Conservation (phyloP, 1,284 basidiomycete species). For the Sutorius eximius region DNA sequence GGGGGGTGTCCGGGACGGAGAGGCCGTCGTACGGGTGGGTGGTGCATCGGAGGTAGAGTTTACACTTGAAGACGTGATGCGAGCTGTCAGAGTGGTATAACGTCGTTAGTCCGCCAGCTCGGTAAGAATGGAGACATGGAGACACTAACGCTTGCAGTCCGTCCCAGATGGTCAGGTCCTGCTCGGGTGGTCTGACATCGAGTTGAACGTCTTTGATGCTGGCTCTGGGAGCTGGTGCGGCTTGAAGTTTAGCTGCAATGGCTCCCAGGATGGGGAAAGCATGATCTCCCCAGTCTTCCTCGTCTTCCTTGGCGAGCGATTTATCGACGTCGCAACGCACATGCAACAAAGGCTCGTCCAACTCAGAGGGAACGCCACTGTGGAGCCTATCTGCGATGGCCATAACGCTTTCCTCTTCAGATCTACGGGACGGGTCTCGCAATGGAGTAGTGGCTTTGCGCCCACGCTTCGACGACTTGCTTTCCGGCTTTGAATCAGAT, state of each 20-base stretch:
- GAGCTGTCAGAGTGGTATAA: constrained; percentile 5
- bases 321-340: neutral
- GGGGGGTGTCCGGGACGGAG: constrained; percentile 8
- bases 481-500: neutral
- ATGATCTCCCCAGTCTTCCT: neutral
- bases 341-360: neutral
- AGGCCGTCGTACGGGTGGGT: constrained; percentile 11
- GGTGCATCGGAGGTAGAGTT: constrained; percentile 25
- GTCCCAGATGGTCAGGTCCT: constrained; percentile 30
- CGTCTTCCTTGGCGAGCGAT: neutral
- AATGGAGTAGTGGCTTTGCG: constrained; percentile 1
- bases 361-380: constrained; percentile 1
- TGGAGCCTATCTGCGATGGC: constrained; percentile 3
- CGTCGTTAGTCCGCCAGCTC: neutral
- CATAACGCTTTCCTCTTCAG: neutral
- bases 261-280: neutral
- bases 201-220: constrained; percentile 17
- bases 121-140: neutral
- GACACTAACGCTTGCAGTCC: constrained; percentile 19
- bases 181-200: constrained; percentile 9
- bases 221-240: neutral
- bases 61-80: constrained; percentile 23
- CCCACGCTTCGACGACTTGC: neutral
- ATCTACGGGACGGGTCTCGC: neutral
- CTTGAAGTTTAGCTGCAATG: neutral